Conservation (phyloP, 2,329 filamentous ascomycete genomes). For the Fonsecaea nubica region DNA sequence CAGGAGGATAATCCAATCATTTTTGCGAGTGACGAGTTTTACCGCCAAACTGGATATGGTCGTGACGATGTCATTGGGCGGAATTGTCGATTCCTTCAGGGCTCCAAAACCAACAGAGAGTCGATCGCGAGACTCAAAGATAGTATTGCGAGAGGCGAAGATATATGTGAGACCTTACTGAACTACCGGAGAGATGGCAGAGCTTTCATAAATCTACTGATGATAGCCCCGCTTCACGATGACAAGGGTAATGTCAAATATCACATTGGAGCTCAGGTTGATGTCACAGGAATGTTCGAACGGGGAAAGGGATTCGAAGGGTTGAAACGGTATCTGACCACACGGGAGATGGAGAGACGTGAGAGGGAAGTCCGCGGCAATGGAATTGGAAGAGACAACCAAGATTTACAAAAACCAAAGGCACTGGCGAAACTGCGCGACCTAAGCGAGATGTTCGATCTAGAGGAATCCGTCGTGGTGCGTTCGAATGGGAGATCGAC, state of each 20-base stretch:
- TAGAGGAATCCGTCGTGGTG: slow-evolving; percentile 42
- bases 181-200: slow-evolving; percentile 49
- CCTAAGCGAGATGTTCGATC: slow-evolving; percentile 42
- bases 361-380: slow-evolving; percentile 23
- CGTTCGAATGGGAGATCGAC: slow-evolving; percentile 36
- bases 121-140: slow-evolving; percentile 47
- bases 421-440: slow-evolving; percentile 40
- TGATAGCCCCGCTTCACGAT: slow-evolving; percentile 44
- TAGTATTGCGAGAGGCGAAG: slow-evolving; percentile 48
- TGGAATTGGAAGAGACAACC: not conserved
- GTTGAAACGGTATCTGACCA: slow-evolving; percentile 40
- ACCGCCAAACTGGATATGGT: slow-evolving; percentile 52
- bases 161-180: slow-evolving; percentile 52
- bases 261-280: slow-evolving; percentile 44
- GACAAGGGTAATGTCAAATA: slow-evolving; percentile 44
- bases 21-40: slow-evolving; percentile 56
- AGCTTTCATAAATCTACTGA: slow-evolving; percentile 45
- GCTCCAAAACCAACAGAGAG: slow-evolving; percentile 46
- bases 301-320: slow-evolving; percentile 41
- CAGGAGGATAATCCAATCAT: slow-evolving; percentile 54
- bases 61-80: slow-evolving; percentile 52
- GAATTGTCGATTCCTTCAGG: slow-evolving; percentile 56
- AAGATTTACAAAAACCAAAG: slow-evolving; percentile 24
- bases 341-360: slow-evolving; percentile 23
- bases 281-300: slow-evolving; percentile 43